phyloP scores from a whole-genome alignment of 768 basidiomycete genomes.

The Boletus rubroflammeus region DNA sequence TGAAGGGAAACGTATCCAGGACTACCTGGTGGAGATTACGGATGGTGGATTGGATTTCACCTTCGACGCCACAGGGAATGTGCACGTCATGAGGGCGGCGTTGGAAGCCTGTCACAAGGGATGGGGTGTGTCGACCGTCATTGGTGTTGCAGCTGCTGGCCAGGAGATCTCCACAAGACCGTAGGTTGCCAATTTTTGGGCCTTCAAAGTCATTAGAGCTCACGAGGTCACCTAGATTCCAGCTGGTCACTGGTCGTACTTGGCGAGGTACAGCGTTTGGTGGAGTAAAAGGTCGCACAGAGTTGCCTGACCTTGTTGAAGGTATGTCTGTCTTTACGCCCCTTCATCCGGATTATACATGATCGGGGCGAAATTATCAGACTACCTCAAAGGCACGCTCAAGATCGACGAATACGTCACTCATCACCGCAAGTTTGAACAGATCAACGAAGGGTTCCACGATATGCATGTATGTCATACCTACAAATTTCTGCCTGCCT shows the following conservation, averaged over 20 bases:
- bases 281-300: conserved; percentile 96
- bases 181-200: conserved; percentile 38
- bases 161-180: conserved; percentile 92
- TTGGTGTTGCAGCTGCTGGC: conserved; percentile 96
- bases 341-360: background rate
- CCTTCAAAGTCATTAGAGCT: background rate
- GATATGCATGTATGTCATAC: conserved; percentile 89
- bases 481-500: background rate
- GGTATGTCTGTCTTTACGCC: conserved; percentile 41
- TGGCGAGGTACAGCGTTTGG: conserved; percentile 98
- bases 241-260: conserved; percentile 78
- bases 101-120: conserved; percentile 99
- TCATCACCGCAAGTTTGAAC: conserved; percentile 67
- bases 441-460: conserved; percentile 85
- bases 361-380: conserved; percentile 34
- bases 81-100: conserved; percentile 90
- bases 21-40: conserved; percentile 85
- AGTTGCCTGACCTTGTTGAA: conserved; percentile 90
- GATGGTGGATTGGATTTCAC: conserved; percentile 98
- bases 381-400: conserved; percentile 77
- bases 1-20: conserved; percentile 82
- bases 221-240: conserved; percentile 39
- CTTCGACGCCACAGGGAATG: conserved; percentile 96
- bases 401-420: conserved; percentile 97
- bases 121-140: conserved; percentile 95